Evolutionary conservation across 176 grass and related monocot species (phyloP), one percentile per base, ranked within the genome.

Genomic region (Neostapfia colusana): DNA sequence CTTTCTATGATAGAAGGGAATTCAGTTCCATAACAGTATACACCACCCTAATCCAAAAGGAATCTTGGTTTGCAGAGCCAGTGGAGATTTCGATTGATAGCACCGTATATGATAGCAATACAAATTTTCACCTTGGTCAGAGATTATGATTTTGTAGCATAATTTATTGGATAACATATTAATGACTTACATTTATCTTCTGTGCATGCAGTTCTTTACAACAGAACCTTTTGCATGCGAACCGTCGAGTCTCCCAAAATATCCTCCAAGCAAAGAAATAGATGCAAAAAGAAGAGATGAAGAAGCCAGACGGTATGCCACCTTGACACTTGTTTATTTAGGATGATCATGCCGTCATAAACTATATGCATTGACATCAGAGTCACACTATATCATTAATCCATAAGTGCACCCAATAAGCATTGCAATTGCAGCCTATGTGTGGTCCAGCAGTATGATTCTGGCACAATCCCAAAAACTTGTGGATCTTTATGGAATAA

Each of bases 241-340:
- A 76, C 84, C 87, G 2, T 84, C 68, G 8, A 93, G 84, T 85
- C 73, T 93, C 26, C 90, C 90, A 45, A 81, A 74, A 81, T 90
- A 93, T 82, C 84, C 90, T 79, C 90, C 90, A 69, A 89, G 84
- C 87, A 93, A 93, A 74, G 90, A 93, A 66, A 87, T 93, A 88
- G 90, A 93, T 81, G 90, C 87, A 51, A 93, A 93, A 78, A 71
- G 84, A 84, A 81, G 90, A 85, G 90, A 90, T 44, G 90, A 93
- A 90, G 90, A 93, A 90, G 72, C 87, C 24, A 87, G 87, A 93
- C 87, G 84, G 90, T 93, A 83, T 90, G 86, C 75, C 63, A 79
- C 20, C 54, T 74, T 75, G 51, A 62, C 17, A 70, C 75, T 40
- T 34, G 18, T 80, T 70, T 69, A 6, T 23, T 59, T 70, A 37